These are phyloP conservation scores for Prunus yedoensis DNA, from an alignment of 331 rosid species.

Conservation along the genomic window DNA sequence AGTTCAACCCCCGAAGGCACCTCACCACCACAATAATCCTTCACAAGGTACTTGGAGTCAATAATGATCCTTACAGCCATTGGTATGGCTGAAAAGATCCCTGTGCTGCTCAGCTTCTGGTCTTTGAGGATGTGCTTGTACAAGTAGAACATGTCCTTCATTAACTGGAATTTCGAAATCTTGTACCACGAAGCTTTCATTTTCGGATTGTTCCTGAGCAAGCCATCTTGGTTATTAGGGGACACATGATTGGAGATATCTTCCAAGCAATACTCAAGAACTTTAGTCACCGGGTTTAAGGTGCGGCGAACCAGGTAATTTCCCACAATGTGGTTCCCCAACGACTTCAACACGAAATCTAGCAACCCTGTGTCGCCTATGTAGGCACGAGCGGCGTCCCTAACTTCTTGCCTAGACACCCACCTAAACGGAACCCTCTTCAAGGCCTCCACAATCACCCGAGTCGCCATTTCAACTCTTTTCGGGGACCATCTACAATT, in stretches of 20 bases:
- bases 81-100: conserved; percentile 55
- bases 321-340: conserved; percentile 82
- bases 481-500: conserved; percentile 85
- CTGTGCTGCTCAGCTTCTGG: conserved; percentile 39
- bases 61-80: conserved; percentile 69
- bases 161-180: conserved; percentile 56
- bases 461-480: conserved; percentile 81
- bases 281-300: conserved; percentile 79
- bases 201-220: conserved; percentile 26
- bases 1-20: conserved; percentile 37
- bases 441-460: conserved; percentile 72
- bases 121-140: conserved; percentile 59
- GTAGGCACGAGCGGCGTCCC: conserved; percentile 73
- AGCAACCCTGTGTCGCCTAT: conserved; percentile 78
- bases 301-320: conserved; percentile 79
- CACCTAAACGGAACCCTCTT: conserved; percentile 64
- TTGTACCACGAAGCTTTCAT: conserved; percentile 44
- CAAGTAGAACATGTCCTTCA: conserved; percentile 63
- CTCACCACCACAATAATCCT: conserved; percentile 46
- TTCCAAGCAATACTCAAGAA: conserved; percentile 79
- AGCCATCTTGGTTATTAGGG: conserved; percentile 41
- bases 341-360: conserved; percentile 75
- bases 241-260: conserved; percentile 54
- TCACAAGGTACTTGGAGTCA: conserved; percentile 66
- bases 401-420: conserved; percentile 87